Conservation (phyloP, 1,139 yeast species). For the Taphrina pruni region DNA sequence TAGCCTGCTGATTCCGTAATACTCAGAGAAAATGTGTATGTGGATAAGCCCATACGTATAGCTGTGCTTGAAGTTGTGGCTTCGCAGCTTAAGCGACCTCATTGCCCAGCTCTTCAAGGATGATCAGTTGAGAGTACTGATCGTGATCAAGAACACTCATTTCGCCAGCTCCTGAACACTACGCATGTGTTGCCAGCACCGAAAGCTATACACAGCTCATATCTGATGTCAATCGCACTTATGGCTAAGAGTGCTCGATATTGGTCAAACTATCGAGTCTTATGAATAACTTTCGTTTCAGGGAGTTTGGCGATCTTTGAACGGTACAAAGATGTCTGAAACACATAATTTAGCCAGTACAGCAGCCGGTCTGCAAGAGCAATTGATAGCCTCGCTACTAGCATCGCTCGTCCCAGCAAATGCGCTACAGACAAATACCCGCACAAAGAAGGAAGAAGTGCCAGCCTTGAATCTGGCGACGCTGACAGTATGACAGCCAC, state of each 20-base stretch:
- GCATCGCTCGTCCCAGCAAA: constrained; percentile 37
- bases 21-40: too few species aligned
- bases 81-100: too few species aligned
- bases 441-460: constrained; percentile 20
- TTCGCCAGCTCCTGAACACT: not conserved
- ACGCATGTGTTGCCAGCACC: not conserved
- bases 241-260: too few species aligned
- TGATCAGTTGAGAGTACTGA: not conserved
- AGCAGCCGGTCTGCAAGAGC: constrained; percentile 31
- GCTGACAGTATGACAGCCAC: constrained; percentile 12
- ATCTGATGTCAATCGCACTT: too few species aligned
- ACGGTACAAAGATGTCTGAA: constrained; percentile 10
- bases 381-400: constrained; percentile 35
- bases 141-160: not conserved
- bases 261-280: too few species aligned
- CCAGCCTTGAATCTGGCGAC: constrained; percentile 29
- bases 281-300: too few species aligned
- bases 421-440: constrained; percentile 4
- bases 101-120: not conserved
- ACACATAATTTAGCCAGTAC: not conserved
- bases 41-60: too few species aligned
- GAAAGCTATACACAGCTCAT: too few species aligned
- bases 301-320: not conserved
- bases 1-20: too few species aligned
- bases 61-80: too few species aligned